A percentile compares a stretch with the other conserved stretches of the same genome.
phyloP scores from a whole-genome alignment of 2,329 filamentous ascomycete species.

The Cryphonectria japonica region DNA sequence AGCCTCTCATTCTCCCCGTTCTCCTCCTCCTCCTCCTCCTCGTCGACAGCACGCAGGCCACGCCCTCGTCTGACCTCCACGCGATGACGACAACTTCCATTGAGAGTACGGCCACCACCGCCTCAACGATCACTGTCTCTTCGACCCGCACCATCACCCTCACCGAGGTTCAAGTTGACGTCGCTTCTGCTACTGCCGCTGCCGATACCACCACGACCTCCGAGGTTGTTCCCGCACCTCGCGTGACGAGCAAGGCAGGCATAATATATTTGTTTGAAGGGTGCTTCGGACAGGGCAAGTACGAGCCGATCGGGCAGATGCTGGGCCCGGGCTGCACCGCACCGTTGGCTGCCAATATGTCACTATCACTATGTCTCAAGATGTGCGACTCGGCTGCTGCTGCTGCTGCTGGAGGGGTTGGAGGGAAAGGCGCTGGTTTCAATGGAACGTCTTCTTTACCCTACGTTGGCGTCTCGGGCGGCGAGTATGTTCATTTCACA shows the following conservation, averaged over 20 bases:
- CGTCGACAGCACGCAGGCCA: conserved; percentile 11
- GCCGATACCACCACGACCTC: neutral
- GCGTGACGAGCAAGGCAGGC: neutral
- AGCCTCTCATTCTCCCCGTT: neutral
- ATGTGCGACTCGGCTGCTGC: conserved; percentile 3
- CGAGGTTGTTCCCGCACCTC: neutral
- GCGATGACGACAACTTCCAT: neutral
- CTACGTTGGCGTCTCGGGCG: conserved; percentile 20
- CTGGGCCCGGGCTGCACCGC: conserved; percentile 15
- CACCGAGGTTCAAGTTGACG: neutral
- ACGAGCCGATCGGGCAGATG: neutral
- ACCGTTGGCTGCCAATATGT: neutral
- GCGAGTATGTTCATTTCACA: conserved; percentile 6
- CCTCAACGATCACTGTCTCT: neutral
- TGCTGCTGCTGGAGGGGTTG: neutral
- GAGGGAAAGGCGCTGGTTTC: neutral
- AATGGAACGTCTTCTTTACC: neutral
- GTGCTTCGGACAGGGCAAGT: conserved; percentile 12
- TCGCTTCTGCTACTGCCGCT: neutral
- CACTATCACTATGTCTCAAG: conserved; percentile 19
- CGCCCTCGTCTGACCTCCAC: neutral
- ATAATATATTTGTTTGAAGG: conserved; percentile 18
- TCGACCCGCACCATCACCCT: conserved; percentile 6
- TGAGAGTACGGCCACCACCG: conserved; percentile 4
- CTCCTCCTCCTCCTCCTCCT: too few relatives aligned